These are phyloP conservation scores for Russula lepida DNA, from an alignment of 768 basidiomycete genomes.

Conservation along the genomic window DNA sequence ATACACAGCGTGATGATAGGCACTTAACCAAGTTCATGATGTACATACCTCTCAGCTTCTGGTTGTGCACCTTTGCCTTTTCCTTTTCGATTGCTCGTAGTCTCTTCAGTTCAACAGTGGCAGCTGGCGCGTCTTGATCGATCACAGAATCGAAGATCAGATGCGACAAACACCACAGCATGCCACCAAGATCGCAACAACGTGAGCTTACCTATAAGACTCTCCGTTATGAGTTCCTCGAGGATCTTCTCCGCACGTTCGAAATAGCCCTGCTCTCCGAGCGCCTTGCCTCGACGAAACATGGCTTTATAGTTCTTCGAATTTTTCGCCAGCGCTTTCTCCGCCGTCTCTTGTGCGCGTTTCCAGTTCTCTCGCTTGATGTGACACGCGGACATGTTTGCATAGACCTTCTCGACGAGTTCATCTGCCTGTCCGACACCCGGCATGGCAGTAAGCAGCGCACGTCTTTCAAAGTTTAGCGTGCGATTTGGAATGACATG, in stretches of 20 bases:
- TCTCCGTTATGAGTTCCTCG: conserved; percentile 55
- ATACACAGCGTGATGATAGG: background rate
- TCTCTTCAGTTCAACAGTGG: conserved; percentile 57
- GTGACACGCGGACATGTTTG: conserved; percentile 81
- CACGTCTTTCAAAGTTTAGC: background rate
- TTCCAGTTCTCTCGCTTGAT: conserved; percentile 75
- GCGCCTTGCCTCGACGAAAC: conserved; percentile 74
- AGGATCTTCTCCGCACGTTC: conserved; percentile 64
- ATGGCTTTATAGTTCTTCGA: conserved; percentile 68
- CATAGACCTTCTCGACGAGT: conserved; percentile 72
- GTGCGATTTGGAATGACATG: background rate
- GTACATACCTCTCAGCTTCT: conserved; percentile 62
- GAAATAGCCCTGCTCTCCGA: conserved; percentile 67
- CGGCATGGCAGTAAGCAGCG: background rate
- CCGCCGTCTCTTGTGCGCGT: conserved; percentile 70
- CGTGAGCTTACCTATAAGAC: conserved; percentile 42
- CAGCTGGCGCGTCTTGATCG: conserved; percentile 43
- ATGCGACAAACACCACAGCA: background rate
- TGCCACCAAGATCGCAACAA: background rate
- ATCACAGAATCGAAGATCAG: background rate
- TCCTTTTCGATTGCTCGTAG: conserved; percentile 57
- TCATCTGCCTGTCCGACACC: conserved; percentile 52
- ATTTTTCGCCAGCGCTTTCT: conserved; percentile 73
- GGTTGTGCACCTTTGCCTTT: conserved; percentile 52
- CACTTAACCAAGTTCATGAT: background rate